A percentile compares a stretch with the other conserved stretches of the same genome.
Evolutionary conservation across 768 basidiomycete genomes (phyloP).

Genomic region (Strobilomyces dryophilus): DNA sequence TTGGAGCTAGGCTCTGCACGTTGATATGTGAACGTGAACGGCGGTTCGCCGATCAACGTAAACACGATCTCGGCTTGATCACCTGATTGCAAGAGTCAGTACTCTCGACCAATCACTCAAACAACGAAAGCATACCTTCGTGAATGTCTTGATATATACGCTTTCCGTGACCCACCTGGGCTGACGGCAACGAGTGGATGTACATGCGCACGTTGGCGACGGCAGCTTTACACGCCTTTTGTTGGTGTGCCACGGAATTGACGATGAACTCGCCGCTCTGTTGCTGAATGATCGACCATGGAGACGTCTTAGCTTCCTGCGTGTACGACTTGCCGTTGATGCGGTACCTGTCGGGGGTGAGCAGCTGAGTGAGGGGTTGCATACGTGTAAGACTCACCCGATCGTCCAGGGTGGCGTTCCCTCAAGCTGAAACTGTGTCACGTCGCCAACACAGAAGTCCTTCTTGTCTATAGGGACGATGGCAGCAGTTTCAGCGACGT

Average conservation of each 20-base stretch:
- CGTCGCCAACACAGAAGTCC: conserved; percentile 89
- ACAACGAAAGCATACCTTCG: conserved; percentile 52
- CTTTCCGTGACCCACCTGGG: conserved; percentile 84
- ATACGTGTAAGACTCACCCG: conserved; percentile 44
- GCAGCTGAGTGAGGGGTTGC: background rate
- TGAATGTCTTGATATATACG: conserved; percentile 81
- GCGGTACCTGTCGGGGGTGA: conserved; percentile 54
- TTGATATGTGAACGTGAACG: conserved; percentile 95
- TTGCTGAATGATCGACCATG: conserved; percentile 83
- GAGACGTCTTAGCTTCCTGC: conserved; percentile 73
- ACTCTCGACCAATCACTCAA: background rate
- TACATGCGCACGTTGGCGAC: conserved; percentile 69
- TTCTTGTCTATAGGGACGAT: conserved; percentile 80
- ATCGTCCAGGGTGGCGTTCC: conserved; percentile 93
- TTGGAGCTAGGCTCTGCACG: conserved; percentile 65
- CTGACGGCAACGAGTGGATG: conserved; percentile 83
- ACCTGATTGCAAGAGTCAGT: conserved; percentile 39
- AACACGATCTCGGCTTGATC: conserved; percentile 95
- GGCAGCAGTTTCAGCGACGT: conserved; percentile 95
- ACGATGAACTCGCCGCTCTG: conserved; percentile 82
- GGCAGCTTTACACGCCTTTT: conserved; percentile 84
- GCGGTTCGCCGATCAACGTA: conserved; percentile 84
- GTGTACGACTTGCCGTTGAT: conserved; percentile 71
- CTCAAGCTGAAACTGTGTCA: conserved; percentile 87
- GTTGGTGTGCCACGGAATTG: conserved; percentile 85